Evolutionary conservation across 306 rosid genomes (phyloP), one percentile per base, ranked within the genome.

Genomic region (Ochetophila trinervis): DNA sequence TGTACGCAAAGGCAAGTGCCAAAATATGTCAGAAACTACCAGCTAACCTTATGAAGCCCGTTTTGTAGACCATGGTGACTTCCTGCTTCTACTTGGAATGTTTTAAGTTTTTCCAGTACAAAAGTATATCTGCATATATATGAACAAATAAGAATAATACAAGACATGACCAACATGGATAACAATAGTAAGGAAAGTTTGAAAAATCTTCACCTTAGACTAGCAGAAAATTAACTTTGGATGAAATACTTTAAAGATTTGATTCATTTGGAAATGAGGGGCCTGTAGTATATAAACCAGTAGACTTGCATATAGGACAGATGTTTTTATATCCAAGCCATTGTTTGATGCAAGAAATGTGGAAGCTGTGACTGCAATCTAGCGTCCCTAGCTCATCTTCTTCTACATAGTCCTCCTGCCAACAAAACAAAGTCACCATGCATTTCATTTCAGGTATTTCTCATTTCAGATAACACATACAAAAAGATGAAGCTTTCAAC

Each of bases 291-390:
- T 32, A 35, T 22, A 50, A 12, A 27, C 53, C 74, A 14, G 67
- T 57, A 51, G 74, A 69, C 34, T 69, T 69, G 67, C 74, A 60
- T 14, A 30, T 5, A 57, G 62, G 62, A 13, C 61, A 27, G 42
- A 57, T n/a, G 30, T 57, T 57, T 6, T 32, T 57, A 13, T 57
- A 63, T 44, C 76, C 76, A 10, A 71, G 65, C 70, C 70, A 63
- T 63, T 71, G 76, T 56, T 44, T 54, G 52, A 71, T 71, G 60
- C 74, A 69, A 37, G 60, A 19, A 34, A 60, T 69, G 74, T 69
- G 74, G 60, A 69, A 60, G 20, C 74, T 34, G 1, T 69, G 67
- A 9, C 44, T 60, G 8, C 74, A 69, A 24, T 69, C 67, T 57
- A 60, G 55, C 44, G 59, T 71, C 49, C 76, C 64, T 18, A 71